Percentiles rank a stretch among this genome's conserved stretches.
These are phyloP conservation scores for Thoreauomyces humboldtii DNA, from an alignment of 192 early-diverging fungal species.

Conservation along the genomic window DNA sequence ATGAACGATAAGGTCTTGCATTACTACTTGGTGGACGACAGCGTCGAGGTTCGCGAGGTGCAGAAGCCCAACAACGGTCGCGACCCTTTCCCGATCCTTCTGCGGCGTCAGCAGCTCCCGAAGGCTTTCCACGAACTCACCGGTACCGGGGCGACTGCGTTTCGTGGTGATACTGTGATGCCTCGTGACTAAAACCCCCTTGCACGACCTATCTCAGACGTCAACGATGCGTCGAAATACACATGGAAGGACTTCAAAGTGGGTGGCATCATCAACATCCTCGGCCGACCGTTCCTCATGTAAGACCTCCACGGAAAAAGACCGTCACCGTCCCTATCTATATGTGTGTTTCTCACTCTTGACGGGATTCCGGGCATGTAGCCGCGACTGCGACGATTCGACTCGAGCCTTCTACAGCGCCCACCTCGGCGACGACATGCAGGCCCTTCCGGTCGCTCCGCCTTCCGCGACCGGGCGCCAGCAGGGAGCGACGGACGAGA, in stretches of 20 bases:
- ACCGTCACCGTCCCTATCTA: constrained; percentile 6
- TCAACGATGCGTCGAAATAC: constrained; percentile 49
- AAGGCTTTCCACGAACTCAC: constrained; percentile 53
- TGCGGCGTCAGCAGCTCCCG: constrained; percentile 56
- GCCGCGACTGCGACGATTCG: constrained; percentile 66
- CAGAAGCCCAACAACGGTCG: constrained; percentile 60
- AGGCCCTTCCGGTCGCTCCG: constrained; percentile 6
- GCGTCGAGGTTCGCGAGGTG: constrained; percentile 63
- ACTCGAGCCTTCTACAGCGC: constrained; percentile 52
- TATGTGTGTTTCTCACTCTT: neutral
- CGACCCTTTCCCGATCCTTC: constrained; percentile 58
- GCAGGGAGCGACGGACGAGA: no score
- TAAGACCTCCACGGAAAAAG: constrained; percentile 27
- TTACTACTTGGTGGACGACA: constrained; percentile 66
- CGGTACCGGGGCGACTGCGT: no score
- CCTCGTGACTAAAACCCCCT: no score
- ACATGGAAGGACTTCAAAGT: constrained; percentile 62
- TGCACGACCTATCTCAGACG: constrained; percentile 36
- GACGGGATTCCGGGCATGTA: constrained; percentile 17
- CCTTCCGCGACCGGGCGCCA: no score
- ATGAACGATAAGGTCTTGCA: constrained; percentile 44
- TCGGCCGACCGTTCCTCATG: constrained; percentile 59
- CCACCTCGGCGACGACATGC: constrained; percentile 21
- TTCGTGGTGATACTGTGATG: constrained; percentile 14
- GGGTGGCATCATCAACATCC: constrained; percentile 55